phyloP scores from a whole-genome alignment of 2,329 filamentous ascomycete genomes.

The Epicoccum nigrum region DNA sequence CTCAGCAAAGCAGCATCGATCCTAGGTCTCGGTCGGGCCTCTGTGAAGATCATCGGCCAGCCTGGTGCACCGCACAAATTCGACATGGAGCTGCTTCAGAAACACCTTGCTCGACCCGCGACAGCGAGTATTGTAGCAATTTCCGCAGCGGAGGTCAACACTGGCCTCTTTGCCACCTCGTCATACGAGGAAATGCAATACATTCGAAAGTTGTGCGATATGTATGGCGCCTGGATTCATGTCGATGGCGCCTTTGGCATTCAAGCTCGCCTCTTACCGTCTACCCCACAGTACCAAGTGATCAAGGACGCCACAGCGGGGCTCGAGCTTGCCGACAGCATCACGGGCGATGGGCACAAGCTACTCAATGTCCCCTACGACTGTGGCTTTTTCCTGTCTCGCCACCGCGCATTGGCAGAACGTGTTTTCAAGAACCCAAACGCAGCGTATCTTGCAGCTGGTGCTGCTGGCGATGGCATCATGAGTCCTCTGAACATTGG shows the following conservation, averaged over 20 bases:
- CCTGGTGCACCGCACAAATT: slow-evolving; percentile 69
- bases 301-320: slow-evolving; percentile 62
- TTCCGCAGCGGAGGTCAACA: slow-evolving; percentile 91
- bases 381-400: slow-evolving; percentile 85
- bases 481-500: slow-evolving; percentile 86
- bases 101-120: slow-evolving; percentile 59
- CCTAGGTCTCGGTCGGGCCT: slow-evolving; percentile 74
- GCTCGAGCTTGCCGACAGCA: slow-evolving; percentile 83
- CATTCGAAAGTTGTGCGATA: slow-evolving; percentile 73
- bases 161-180: slow-evolving; percentile 75
- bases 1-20: slow-evolving; percentile 82
- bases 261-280: slow-evolving; percentile 70
- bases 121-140: slow-evolving; percentile 77
- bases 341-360: slow-evolving; percentile 87
- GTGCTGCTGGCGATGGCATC: slow-evolving; percentile 55
- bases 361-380: slow-evolving; percentile 96
- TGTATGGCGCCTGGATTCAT: slow-evolving; percentile 83
- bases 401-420: slow-evolving; percentile 63
- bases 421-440: slow-evolving; percentile 80
- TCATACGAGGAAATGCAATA: slow-evolving; percentile 63
- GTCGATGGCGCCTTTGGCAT: slow-evolving; percentile 91
- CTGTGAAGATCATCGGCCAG: slow-evolving; percentile 66
- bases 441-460: slow-evolving; percentile 73
- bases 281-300: slow-evolving; percentile 63
- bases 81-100: slow-evolving; percentile 69